Evolutionary conservation across 345 rosid genomes (phyloP).

Genomic region (Eucalyptus pauciflora): DNA sequence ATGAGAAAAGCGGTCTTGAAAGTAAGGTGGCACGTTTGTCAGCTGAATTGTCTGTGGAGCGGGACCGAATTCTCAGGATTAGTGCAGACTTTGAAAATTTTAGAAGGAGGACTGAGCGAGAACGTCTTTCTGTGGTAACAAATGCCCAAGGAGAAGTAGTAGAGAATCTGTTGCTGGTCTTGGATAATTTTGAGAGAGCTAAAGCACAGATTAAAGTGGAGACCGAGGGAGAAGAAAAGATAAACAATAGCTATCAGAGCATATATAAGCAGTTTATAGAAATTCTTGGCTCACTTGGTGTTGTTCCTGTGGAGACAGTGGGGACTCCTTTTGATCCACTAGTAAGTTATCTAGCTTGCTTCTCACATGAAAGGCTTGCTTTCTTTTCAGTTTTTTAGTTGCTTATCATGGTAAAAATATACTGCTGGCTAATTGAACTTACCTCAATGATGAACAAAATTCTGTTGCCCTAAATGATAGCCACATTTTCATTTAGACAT

Average conservation of each 20-base stretch:
- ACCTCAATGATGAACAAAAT: neutral
- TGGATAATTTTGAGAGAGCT: conserved; percentile 97
- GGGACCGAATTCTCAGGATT: conserved; percentile 69
- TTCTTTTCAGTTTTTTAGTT: neutral
- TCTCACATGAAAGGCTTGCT: neutral
- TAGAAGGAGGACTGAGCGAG: conserved; percentile 87
- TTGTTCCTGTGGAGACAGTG: conserved; percentile 69
- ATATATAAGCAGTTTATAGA: conserved; percentile 86
- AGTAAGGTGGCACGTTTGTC: conserved; percentile 43
- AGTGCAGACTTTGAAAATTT: conserved; percentile 97
- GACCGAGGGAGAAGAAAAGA: conserved; percentile 86
- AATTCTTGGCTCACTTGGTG: conserved; percentile 67
- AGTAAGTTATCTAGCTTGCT: conserved; percentile 41
- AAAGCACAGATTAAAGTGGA: conserved; percentile 74
- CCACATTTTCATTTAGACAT: neutral
- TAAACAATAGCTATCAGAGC: conserved; percentile 84
- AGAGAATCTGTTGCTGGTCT: conserved; percentile 64
- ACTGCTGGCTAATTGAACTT: neutral
- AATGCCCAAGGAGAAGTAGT: conserved; percentile 94
- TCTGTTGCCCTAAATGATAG: neutral
- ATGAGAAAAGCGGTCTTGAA: conserved; percentile 45
- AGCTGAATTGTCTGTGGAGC: conserved; percentile 56
- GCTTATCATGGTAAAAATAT: neutral
- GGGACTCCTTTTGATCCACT: conserved; percentile 86
- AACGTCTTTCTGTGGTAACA: conserved; percentile 64